These are phyloP conservation scores for Anisodus tanguticus DNA, from an alignment of 257 asterid species.

Conservation along the genomic window DNA sequence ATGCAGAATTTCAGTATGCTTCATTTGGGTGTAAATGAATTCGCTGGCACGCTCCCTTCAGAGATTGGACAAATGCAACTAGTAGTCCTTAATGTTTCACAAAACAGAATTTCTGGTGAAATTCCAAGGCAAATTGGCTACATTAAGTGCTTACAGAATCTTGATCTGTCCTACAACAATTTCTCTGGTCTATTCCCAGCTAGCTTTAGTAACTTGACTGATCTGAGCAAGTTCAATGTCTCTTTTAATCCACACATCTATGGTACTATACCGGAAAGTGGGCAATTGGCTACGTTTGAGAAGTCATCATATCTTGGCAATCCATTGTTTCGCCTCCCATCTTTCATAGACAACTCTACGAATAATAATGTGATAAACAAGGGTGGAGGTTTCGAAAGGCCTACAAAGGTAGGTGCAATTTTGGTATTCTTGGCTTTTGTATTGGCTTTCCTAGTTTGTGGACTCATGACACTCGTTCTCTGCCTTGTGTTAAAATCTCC, in stretches of 20 bases:
- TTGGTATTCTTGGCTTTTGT: slow-evolving; percentile 53
- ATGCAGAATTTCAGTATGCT: slow-evolving; percentile 76
- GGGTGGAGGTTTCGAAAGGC: slow-evolving; percentile 18
- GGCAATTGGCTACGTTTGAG: slow-evolving; percentile 78
- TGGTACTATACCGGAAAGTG: slow-evolving; percentile 66
- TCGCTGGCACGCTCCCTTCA: slow-evolving; percentile 62
- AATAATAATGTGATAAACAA: slow-evolving; percentile 6
- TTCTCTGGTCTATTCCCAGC: slow-evolving; percentile 77
- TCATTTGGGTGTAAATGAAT: slow-evolving; percentile 66
- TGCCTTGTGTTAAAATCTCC: slow-evolving; percentile 65
- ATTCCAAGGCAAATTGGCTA: slow-evolving; percentile 73
- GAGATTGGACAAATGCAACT: slow-evolving; percentile 57
- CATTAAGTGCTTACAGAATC: slow-evolving; percentile 69
- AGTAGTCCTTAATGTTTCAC: slow-evolving; percentile 63
- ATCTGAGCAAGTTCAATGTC: slow-evolving; percentile 74
- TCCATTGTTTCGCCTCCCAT: slow-evolving; percentile 67
- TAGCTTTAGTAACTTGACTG: slow-evolving; percentile 60
- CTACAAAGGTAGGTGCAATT: slow-evolving; percentile 43
- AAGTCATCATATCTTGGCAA: slow-evolving; percentile 76
- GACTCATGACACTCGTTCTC: slow-evolving; percentile 57
- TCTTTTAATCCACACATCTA: slow-evolving; percentile 76
- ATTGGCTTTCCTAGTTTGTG: slow-evolving; percentile 65
- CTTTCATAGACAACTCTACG: slow-evolving; percentile 58
- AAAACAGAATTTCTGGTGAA: slow-evolving; percentile 63
- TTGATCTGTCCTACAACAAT: slow-evolving; percentile 75